These are phyloP conservation scores for Tulasnella sp. DNA, from an alignment of 768 basidiomycete species.

Conservation along the genomic window DNA sequence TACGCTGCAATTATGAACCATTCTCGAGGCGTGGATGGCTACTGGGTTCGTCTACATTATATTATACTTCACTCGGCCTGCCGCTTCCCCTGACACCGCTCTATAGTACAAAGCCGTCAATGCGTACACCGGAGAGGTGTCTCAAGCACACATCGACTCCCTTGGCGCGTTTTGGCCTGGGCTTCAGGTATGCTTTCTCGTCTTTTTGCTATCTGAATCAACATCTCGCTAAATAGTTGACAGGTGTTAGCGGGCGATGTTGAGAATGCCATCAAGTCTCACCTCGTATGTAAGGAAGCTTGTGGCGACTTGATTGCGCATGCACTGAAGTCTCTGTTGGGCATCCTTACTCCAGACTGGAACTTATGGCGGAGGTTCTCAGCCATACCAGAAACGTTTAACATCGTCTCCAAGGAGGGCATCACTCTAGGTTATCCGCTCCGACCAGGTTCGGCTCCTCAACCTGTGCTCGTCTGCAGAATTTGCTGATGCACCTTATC, in stretches of 20 bases:
- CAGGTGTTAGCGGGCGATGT: conserved; percentile 73
- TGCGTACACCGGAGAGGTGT: conserved; percentile 68
- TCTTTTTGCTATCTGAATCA: conserved; percentile 41
- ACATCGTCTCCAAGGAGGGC: conserved; percentile 65
- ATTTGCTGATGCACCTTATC: neutral
- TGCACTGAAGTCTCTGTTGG: neutral
- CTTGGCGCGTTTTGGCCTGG: conserved; percentile 98
- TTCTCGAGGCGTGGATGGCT: conserved; percentile 74
- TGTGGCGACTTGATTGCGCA: neutral
- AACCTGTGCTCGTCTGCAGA: neutral
- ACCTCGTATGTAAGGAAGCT: conserved; percentile 67
- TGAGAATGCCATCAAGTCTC: conserved; percentile 86
- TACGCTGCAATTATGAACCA: conserved; percentile 85
- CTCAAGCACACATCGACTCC: conserved; percentile 83
- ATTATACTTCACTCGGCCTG: neutral
- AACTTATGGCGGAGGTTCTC: conserved; percentile 86
- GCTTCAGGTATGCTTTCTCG: conserved; percentile 36
- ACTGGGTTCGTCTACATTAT: conserved; percentile 59
- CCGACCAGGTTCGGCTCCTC: conserved; percentile 53
- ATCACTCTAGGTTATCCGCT: conserved; percentile 77
- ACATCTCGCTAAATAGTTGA: neutral
- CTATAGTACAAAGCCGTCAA: conserved; percentile 79
- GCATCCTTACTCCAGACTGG: conserved; percentile 43
- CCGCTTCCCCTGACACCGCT: neutral
- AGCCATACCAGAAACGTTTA: conserved; percentile 90